Evolutionary conservation across 164 flowering plant species (phyloP).

Genomic region (Umbellularia californica): DNA sequence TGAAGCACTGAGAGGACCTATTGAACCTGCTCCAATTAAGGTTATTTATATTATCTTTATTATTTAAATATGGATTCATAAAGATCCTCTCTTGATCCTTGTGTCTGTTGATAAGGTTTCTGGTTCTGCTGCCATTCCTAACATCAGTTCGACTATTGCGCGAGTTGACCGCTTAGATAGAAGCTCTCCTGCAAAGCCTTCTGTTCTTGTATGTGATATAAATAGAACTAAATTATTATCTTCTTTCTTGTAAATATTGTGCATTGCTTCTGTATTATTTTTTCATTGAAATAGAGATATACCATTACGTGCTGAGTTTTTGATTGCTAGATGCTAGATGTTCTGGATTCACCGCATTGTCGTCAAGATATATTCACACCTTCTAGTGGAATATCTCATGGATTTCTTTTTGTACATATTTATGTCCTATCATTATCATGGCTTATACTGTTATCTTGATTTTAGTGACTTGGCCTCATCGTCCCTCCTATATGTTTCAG

Average conservation of each 20-base stretch:
- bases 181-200: constrained; percentile 72
- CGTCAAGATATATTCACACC: not conserved
- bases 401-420: too few relatives aligned
- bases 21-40: constrained; percentile 55
- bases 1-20: constrained; percentile 56
- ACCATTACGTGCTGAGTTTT: constrained; percentile 33
- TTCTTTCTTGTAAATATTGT: too few relatives aligned
- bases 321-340: not conserved
- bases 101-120: constrained; percentile 36
- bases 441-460: too few relatives aligned
- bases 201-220: constrained; percentile 48
- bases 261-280: not conserved
- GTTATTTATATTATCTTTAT: constrained; percentile 35
- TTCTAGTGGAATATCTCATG: not conserved
- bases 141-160: constrained; percentile 37
- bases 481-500: too few relatives aligned
- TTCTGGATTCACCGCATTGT: not conserved
- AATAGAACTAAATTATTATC: not conserved
- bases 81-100: constrained; percentile 1
- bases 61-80: not conserved
- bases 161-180: constrained; percentile 50
- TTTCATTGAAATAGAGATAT: not conserved
- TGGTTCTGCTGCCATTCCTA: constrained; percentile 47
- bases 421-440: too few relatives aligned
- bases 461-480: too few relatives aligned